phyloP scores from a whole-genome alignment of 177 flowering plant genomes.

The Vitis hybrid region DNA sequence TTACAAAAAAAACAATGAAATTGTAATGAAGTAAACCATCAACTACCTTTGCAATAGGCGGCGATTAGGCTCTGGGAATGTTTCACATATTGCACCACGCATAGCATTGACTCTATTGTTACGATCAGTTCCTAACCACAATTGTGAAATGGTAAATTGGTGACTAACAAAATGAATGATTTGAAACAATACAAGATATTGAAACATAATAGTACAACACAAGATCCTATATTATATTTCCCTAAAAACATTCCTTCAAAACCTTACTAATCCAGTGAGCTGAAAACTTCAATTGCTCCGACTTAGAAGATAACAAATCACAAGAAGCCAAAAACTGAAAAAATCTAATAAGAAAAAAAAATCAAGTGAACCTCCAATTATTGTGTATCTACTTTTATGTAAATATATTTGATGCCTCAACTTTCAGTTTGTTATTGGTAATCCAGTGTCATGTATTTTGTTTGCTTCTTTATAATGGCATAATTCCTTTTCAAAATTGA shows the following conservation, averaged over 20 bases:
- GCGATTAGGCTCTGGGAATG: constrained; percentile 97
- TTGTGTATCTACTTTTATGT: too few species aligned
- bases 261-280: background rate
- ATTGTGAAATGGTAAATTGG: constrained; percentile 6
- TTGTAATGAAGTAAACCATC: background rate
- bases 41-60: constrained; percentile 79
- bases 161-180: background rate
- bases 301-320: background rate
- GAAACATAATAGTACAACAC: background rate
- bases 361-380: too few species aligned
- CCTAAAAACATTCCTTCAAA: background rate
- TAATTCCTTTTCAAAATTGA: too few species aligned
- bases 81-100: constrained; percentile 77
- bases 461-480: too few species aligned
- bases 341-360: too few species aligned
- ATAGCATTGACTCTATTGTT: constrained; percentile 63
- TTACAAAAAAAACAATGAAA: constrained; percentile 4
- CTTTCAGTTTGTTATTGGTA: too few species aligned
- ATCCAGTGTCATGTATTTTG: too few species aligned
- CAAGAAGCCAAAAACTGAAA: background rate
- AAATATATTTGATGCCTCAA: too few species aligned
- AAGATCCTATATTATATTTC: background rate
- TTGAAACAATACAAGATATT: background rate
- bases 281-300: background rate
- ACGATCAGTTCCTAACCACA: constrained; percentile 65